A percentile compares a stretch with the other conserved stretches of the same genome.
These are phyloP conservation scores for Cryptococcus hybrid DNA, from an alignment of 1,284 basidiomycete species.

Conservation along the genomic window DNA sequence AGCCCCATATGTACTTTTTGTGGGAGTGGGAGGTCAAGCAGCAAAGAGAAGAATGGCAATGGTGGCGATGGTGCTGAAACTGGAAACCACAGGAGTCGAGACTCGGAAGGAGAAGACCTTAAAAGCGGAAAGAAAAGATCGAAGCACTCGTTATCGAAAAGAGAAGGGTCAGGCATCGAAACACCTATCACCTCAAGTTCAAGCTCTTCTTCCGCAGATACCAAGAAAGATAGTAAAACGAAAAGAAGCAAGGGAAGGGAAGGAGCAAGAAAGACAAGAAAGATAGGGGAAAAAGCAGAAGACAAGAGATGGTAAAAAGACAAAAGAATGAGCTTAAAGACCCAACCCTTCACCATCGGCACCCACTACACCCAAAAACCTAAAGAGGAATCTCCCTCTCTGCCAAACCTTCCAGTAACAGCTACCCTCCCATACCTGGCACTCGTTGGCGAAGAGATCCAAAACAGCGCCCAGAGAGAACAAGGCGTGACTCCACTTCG, in stretches of 20 bases:
- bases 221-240: neutral
- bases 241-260: neutral
- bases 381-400: neutral
- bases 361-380: no score
- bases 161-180: neutral
- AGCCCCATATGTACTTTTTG: slow-evolving; percentile 6
- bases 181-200: neutral
- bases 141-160: neutral
- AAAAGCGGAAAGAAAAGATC: neutral
- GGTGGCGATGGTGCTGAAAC: neutral
- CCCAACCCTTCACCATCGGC: no score
- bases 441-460: slow-evolving; percentile 5
- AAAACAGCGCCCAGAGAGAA: slow-evolving; percentile 3
- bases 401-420: neutral
- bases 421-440: neutral
- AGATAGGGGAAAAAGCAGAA: neutral
- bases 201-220: neutral
- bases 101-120: neutral
- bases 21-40: neutral
- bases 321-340: neutral
- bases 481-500: slow-evolving; percentile 2
- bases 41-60: neutral
- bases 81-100: neutral
- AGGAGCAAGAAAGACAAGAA: neutral
- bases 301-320: neutral